Evolutionary conservation across 257 asterid genomes (phyloP), one percentile per base, ranked within the genome.

Genomic region (Buddleja alternifolia): DNA sequence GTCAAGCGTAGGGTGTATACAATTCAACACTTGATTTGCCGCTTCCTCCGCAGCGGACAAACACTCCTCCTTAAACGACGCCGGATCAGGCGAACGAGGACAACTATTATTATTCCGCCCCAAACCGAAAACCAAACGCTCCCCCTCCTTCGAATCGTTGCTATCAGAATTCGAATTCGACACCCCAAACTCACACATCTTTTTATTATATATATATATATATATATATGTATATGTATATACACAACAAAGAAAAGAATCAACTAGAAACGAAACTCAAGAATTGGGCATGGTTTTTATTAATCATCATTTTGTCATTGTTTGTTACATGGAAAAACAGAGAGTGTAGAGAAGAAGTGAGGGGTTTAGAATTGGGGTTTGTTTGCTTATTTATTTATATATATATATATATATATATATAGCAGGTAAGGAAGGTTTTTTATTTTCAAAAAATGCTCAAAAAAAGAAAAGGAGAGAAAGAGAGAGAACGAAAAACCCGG

Each of bases 1-100:
- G 81, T 82, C 88, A 11, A 80, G 75, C 4, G 88, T 86, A n/a
- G 90, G 90, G 60, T 72, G 93, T 10, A 86, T 75, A 52, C 71
- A 82, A 64, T 82, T 82, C 81, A 86, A 15, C 82, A 86, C 88
- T 61, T 72, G 52, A 12, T 78, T 77, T 15, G 80, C 86, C 67
- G 79, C 85, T 62, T 71, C 83, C 80, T 78, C 90, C 63, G 86
- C 88, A 8, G 73, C 81, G 0, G 70, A 78, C 56, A 75, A 68
- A 39, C 71, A 71, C 67, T 80, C 88, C 21, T 69, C 79, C 11
- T 51, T 70, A n/a, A 86, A 63, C 75, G 44, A 46, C 57, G 78
- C 70, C 67, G 77, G 83, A 78, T 80, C 85, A 70, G 82, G 82
- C 75, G 80, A 74, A 10, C 76, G 42, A 19, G 62, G 8, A 44